These are phyloP conservation scores for Aspergillus alliaceus DNA, from an alignment of 2,329 filamentous ascomycete species.

Conservation along the genomic window DNA sequence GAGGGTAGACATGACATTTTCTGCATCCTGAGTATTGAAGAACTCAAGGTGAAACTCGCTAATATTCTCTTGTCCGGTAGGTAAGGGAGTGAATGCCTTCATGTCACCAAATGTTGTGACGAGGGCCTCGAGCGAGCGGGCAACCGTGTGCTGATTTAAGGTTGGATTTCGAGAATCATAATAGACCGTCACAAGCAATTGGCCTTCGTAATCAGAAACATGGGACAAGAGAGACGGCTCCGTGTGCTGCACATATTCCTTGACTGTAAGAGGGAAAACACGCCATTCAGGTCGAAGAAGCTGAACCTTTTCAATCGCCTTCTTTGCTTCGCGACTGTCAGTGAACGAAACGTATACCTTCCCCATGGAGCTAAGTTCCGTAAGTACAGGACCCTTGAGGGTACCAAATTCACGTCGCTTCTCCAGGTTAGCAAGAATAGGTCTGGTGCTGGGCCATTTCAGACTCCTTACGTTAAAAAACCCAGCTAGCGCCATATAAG, in stretches of 20 bases:
- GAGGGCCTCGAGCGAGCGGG: slow-evolving; percentile 48
- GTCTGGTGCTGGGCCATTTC: neutral
- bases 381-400: slow-evolving; percentile 40
- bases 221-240: slow-evolving; percentile 26
- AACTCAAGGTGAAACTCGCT: slow-evolving; percentile 42
- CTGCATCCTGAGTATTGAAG: slow-evolving; percentile 38
- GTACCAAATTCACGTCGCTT: slow-evolving; percentile 37
- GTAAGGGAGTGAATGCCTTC: slow-evolving; percentile 33
- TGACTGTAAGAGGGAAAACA: slow-evolving; percentile 46
- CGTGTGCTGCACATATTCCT: slow-evolving; percentile 45
- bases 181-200: slow-evolving; percentile 54
- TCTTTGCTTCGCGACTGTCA: slow-evolving; percentile 61
- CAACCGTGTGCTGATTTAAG: slow-evolving; percentile 37
- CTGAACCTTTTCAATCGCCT: slow-evolving; percentile 50
- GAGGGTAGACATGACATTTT: slow-evolving; percentile 35
- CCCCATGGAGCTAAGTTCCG: slow-evolving; percentile 36
- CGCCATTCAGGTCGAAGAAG: slow-evolving; percentile 50
- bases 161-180: slow-evolving; percentile 30
- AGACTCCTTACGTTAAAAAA: slow-evolving; percentile 40
- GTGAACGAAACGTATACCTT: slow-evolving; percentile 58
- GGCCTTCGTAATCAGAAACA: slow-evolving; percentile 54
- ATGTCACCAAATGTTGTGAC: slow-evolving; percentile 40
- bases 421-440: slow-evolving; percentile 1
- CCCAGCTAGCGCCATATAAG: slow-evolving; percentile 35
- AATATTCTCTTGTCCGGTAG: slow-evolving; percentile 28